Base-by-base conservation (phyloP, 352 stramenopile genomes). In the Globisporangium spiculum region DNA sequence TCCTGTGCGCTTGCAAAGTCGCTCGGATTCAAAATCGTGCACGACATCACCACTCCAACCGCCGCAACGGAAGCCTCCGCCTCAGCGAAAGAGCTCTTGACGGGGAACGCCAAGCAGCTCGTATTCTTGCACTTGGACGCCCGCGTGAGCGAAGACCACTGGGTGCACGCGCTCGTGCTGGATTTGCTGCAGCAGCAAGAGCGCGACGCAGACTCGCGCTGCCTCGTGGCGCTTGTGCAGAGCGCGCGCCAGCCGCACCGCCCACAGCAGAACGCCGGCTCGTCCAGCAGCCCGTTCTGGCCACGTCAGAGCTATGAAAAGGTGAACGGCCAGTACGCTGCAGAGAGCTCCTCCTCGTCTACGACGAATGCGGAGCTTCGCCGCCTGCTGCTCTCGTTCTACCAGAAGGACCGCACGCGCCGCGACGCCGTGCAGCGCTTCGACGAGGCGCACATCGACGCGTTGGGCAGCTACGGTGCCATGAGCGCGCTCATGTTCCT, bases 401-500 rank as follows among this genome's bases (percentile, higher is more conserved):
- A 82, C 64, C 86, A 78, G 54, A 72, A 78, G 69, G 83, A 94
- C 56, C 75, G 85, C 65, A 91, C 84, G n/a, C 84, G 86, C 1
- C 72, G 79, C 62, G 86, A 94, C 62, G 68, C 52, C 0, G 83
- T 80, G 22, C 67, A 81, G 54, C 57, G 41, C 2, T 92, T 89
- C 52, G 66, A 82, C 18, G 80, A 89, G 65, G 58, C 60, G 50
- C 75, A 91, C 36, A 69, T 89, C 24, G 83, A 90, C 32, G 67
- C 66, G 16, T 41, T 52, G 24, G 85, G 85, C 3, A 79, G 77
- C 16, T 94, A 94, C 61, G 83, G 86, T 52, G 63, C 76, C 20
- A 94, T 94, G 86, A 75, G 89, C 55, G 77, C 77, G 10, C 78
- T 81, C 48, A 82, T 91, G 26, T 85, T 90, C 60, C 83, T 92